These are phyloP conservation scores for Vigna radiata DNA, from an alignment of 306 rosid species.

Conservation along the genomic window DNA sequence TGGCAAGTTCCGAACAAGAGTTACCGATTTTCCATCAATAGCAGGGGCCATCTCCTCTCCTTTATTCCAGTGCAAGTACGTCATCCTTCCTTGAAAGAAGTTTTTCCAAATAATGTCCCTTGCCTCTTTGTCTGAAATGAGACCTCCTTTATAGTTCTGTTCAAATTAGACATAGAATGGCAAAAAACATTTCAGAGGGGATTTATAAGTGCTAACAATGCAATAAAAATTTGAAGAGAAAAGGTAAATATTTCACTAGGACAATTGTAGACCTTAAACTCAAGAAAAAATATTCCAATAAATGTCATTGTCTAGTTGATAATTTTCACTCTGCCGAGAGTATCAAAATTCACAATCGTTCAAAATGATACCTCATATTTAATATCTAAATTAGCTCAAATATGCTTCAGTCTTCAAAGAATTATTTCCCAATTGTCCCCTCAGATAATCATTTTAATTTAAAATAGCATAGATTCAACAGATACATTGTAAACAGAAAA, in stretches of 20 bases:
- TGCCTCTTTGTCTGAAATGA: slow-evolving; percentile 57
- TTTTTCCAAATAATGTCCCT: slow-evolving; percentile 62
- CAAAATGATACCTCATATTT: slow-evolving; percentile 28
- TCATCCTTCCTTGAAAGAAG: slow-evolving; percentile 68
- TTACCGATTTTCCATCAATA: slow-evolving; percentile 65
- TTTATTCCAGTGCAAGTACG: slow-evolving; percentile 80
- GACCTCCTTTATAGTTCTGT: slow-evolving; percentile 76
- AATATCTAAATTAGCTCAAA: slow-evolving; percentile 22
- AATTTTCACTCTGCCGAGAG: slow-evolving; percentile 9
- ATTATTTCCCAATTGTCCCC: slow-evolving; percentile 17
- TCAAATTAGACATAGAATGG: slow-evolving; percentile 43
- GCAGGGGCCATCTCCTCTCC: slow-evolving; percentile 92
- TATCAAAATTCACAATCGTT: not conserved
- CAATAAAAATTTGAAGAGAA: not conserved
- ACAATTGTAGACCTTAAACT: slow-evolving; percentile 20
- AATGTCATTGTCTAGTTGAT: slow-evolving; percentile 12
- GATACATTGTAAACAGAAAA: not conserved
- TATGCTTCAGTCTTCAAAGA: slow-evolving; percentile 30
- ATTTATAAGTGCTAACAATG: slow-evolving; percentile 25
- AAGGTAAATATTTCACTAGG: slow-evolving; percentile 4
- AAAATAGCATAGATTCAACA: slow-evolving; percentile 32
- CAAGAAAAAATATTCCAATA: slow-evolving; percentile 13
- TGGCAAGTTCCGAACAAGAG: slow-evolving; percentile 85
- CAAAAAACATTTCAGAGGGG: slow-evolving; percentile 29
- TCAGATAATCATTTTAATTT: slow-evolving; percentile 27